Percentiles rank a stretch among this genome's conserved stretches.
These are phyloP conservation scores for Teratosphaeria nubilosa DNA, from an alignment of 2,329 filamentous ascomycete genomes.

Conservation along the genomic window DNA sequence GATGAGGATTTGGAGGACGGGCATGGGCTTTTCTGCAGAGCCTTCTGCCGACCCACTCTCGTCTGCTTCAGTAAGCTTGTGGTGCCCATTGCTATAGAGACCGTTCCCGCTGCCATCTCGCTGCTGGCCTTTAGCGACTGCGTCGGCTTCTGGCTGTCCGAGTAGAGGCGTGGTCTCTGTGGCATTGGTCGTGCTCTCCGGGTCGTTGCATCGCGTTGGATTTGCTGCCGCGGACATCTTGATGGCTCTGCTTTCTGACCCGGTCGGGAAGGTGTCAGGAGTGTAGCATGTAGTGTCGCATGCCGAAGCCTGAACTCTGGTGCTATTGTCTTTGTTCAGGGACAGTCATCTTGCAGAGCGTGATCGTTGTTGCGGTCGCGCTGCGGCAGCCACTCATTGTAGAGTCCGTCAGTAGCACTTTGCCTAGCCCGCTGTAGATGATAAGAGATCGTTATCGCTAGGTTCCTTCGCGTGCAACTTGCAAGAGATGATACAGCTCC, in stretches of 20 bases:
- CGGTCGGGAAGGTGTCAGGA: neutral
- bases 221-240: neutral
- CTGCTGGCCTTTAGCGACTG: neutral
- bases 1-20: conserved; percentile 56
- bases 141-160: neutral
- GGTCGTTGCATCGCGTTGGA: neutral
- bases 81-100: neutral
- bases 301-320: neutral
- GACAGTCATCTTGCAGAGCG: neutral
- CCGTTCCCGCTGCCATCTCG: neutral
- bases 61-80: neutral
- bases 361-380: neutral
- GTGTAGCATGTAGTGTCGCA: neutral
- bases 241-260: neutral
- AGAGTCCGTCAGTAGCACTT: neutral
- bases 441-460: neutral
- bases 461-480: neutral
- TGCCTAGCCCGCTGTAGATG: neutral
- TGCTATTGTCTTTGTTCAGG: neutral
- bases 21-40: conserved; percentile 38
- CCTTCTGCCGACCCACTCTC: neutral
- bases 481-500: neutral
- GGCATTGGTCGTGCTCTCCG: neutral
- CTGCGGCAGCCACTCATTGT: neutral
- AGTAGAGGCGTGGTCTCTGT: neutral